Base-by-base conservation (phyloP, 805 yeast species). In the Millerozyma miso region DNA sequence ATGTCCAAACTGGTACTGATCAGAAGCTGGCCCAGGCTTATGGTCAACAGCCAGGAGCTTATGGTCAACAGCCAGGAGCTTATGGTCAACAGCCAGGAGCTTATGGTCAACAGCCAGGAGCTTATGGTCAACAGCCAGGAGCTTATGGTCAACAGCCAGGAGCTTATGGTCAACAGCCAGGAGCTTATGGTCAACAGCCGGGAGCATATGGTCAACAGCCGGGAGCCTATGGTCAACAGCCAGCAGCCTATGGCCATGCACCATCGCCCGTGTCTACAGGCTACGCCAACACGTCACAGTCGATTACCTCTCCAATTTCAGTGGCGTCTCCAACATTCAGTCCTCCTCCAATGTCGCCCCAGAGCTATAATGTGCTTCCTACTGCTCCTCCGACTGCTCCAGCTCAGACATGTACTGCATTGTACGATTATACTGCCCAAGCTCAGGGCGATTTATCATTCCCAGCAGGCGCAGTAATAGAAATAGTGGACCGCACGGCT, bases 371-470 rank as follows among this genome's bases (percentile, higher is more conserved):
- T 7, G 29, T 10, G 6, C 29, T 23, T 10, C 42, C 51, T 3
- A 39, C 50, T 4, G 52, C 59, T 31, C 49, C 53, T 3, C 65
- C 70, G 8, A 56, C 63, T 3, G 59, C 73, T 7, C 69, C 63
- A 3, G 68, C 59, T 3, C 83, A 80, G 54, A 77, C 84, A 12
- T 89, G 96, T 57, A 85, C 96, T 10, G 97, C 99, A 0, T 63
- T 90, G 40, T 91, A 90, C 60, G 97, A 90, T 56, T 91, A 88
- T 63, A 69, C 83, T 6, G 96, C 98, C 0, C 97, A 89, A 63
- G 93, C 97, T 0, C 86, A 77, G 26, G 98, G 98, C 17, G 99
- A 93, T 59, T 73, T 93, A 57, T 66, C 85, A 15, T 88, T 93
- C 69, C 75, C 81, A 29, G 96, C 96, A 0, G 99, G 98, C 17